phyloP scores from a whole-genome alignment of 495 filamentous ascomycete genomes.

The Chaetomium fimeti region DNA sequence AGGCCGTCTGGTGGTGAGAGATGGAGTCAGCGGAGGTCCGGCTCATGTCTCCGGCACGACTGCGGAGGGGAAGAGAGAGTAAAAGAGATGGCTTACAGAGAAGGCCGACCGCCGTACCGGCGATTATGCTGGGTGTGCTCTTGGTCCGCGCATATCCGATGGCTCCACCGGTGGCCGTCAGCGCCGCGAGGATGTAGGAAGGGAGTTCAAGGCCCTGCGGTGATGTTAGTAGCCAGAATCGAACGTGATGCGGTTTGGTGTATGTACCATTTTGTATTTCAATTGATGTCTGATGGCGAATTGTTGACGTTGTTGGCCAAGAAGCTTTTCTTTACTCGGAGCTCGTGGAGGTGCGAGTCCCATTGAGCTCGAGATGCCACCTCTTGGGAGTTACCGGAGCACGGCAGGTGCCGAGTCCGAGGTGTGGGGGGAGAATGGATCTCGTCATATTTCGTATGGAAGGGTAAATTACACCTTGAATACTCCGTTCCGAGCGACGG shows the following conservation, averaged over 20 bases:
- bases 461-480: neutral
- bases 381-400: conserved; percentile 5
- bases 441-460: neutral
- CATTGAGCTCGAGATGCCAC: neutral
- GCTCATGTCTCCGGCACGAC: neutral
- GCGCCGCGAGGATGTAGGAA: conserved; percentile 72
- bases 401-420: neutral
- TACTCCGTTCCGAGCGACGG: too few relatives aligned
- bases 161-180: conserved; percentile 83
- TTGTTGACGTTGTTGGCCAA: conserved; percentile 4
- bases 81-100: conserved; percentile 41
- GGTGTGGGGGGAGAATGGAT: neutral
- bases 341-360: conserved; percentile 18
- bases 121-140: conserved; percentile 79
- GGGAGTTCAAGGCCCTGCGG: conserved; percentile 38
- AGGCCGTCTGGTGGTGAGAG: conserved; percentile 51
- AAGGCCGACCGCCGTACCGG: conserved; percentile 75
- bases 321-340: neutral
- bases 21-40: neutral
- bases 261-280: conserved; percentile 23
- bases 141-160: conserved; percentile 79
- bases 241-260: neutral
- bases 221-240: neutral
- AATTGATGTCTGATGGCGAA: neutral
- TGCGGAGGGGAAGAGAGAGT: neutral